phyloP scores from a whole-genome alignment of 352 stramenopile species.

The Phytophthora parvispora region DNA sequence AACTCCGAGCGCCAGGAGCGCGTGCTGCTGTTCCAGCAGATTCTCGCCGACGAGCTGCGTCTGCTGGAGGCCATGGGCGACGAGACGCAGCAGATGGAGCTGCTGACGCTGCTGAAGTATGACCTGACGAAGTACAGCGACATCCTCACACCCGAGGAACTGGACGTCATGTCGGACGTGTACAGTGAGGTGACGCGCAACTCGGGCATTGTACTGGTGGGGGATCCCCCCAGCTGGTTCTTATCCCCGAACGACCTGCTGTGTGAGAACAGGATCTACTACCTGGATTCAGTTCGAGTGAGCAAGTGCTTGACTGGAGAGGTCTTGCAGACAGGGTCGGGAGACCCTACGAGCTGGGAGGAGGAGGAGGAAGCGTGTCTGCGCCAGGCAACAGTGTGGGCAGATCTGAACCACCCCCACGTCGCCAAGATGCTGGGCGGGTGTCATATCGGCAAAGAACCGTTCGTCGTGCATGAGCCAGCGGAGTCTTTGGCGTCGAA shows the following conservation, averaged over 20 bases:
- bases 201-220: slow-evolving; percentile 30
- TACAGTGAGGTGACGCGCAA: slow-evolving; percentile 18
- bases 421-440: slow-evolving; percentile 35
- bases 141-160: slow-evolving; percentile 22
- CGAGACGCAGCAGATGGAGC: slow-evolving; percentile 34
- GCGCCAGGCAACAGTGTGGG: slow-evolving; percentile 30
- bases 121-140: slow-evolving; percentile 10
- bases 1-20: slow-evolving; percentile 21
- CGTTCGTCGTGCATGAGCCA: slow-evolving; percentile 36
- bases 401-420: slow-evolving; percentile 40
- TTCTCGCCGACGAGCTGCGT: slow-evolving; percentile 15
- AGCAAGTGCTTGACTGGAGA: slow-evolving; percentile 23
- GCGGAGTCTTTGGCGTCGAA: slow-evolving; percentile 20
- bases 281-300: slow-evolving; percentile 31
- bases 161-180: slow-evolving; percentile 34
- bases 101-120: slow-evolving; percentile 29
- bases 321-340: slow-evolving; percentile 7
- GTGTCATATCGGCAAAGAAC: slow-evolving; percentile 34
- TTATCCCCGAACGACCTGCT: slow-evolving; percentile 21
- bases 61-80: slow-evolving; percentile 25
- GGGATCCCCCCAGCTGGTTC: slow-evolving; percentile 29
- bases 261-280: slow-evolving; percentile 13
- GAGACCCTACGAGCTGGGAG: slow-evolving; percentile 18
- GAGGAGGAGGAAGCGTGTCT: slow-evolving; percentile 34
- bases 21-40: slow-evolving; percentile 12